Evolutionary conservation across 2,329 filamentous ascomycete genomes (phyloP), one percentile per base, ranked within the genome.

Genomic region (Harringtonia lauricola): DNA sequence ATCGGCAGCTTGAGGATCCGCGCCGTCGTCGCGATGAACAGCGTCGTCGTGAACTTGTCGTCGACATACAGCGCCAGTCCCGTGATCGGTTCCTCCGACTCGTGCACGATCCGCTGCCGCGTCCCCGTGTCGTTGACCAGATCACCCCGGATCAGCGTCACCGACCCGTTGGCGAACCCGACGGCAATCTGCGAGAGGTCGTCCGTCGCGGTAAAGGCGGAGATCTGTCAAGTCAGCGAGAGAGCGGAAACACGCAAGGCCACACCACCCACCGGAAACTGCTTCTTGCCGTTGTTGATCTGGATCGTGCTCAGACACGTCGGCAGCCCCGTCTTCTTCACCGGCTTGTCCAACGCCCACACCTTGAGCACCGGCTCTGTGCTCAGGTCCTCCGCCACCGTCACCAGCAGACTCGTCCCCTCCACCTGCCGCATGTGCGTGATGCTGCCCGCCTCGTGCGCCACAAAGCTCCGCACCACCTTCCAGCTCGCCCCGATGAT

Each of bases 61-160:
- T 81, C 76, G 36, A 72, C 69, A 36, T 71, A 64, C 48, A 95
- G 83, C 56, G 92, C 84, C 14, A 98, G 80, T 2, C 89, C 90
- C 0, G 92, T 98, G 10, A 98, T 81, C 0, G 92, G 94, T 59
- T 98, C 92, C 55, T 96, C 89, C 0, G 89, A 95, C 59, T 98
- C 92, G 64, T 94, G 92, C 10, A 98, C 86, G 29, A 90, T 92
- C 42, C 92, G 79, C 61, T 98, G 92, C 59, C 87, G 88, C 12
- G 90, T 88, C 19, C 94, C 92, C 45, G 92, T 80, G 60, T 98
- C 92, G 60, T 98, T 88, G 54, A 98, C 86, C 39, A 98, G 70
- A 59, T 98, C 92, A 48, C 94, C 92, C 46, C 92, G 78, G 45
- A 98, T 86, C 24, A 98, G 81, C 0, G 88, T 94, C 13, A 98